These are phyloP conservation scores for Fusarium guadeloupense DNA, from an alignment of 2,329 filamentous ascomycete genomes.

Conservation along the genomic window DNA sequence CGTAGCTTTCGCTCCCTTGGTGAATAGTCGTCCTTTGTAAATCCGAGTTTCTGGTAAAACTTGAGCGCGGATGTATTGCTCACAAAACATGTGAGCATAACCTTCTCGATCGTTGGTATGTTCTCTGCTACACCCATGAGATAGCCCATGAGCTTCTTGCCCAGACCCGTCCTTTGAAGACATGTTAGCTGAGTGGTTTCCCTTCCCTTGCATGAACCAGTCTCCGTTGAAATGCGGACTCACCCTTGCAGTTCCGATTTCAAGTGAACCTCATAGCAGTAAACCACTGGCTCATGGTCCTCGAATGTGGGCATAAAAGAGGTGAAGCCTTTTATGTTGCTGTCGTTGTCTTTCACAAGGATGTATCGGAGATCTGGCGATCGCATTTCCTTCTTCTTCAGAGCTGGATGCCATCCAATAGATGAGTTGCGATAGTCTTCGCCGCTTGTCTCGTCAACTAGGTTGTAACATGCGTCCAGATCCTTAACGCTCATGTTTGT, in stretches of 20 bases:
- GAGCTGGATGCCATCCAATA: conserved; percentile 68
- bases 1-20: conserved; percentile 63
- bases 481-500: conserved; percentile 54
- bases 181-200: conserved; percentile 14
- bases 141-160: conserved; percentile 65
- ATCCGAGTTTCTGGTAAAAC: conserved; percentile 72
- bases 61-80: conserved; percentile 64
- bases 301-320: conserved; percentile 80
- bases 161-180: conserved; percentile 67
- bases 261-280: conserved; percentile 83
- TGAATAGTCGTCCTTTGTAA: conserved; percentile 63
- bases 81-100: conserved; percentile 79
- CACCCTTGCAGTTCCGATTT: conserved; percentile 63
- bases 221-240: conserved; percentile 33
- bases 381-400: conserved; percentile 74
- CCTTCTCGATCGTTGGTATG: conserved; percentile 66
- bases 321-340: conserved; percentile 61
- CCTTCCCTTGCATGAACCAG: neutral
- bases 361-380: conserved; percentile 74
- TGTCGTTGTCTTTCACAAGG: conserved; percentile 57
- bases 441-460: conserved; percentile 71
- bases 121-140: conserved; percentile 62
- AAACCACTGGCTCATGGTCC: conserved; percentile 71
- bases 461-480: conserved; percentile 61
- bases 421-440: conserved; percentile 70